Evolutionary conservation across 2,329 filamentous ascomycete species (phyloP).

Genomic region (Colletotrichum sp.): DNA sequence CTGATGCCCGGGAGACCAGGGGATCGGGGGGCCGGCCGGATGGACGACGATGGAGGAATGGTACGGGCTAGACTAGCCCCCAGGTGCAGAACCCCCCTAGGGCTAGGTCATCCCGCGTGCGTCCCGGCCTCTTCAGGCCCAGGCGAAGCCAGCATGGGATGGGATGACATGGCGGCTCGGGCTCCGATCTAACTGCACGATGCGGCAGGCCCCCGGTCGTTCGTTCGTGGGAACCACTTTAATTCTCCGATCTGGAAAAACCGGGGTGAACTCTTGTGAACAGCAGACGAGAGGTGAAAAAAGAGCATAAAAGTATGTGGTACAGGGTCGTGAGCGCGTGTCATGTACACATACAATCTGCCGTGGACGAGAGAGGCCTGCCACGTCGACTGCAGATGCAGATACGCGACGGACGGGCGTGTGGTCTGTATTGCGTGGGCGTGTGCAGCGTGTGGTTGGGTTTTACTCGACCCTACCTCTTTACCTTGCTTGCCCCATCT

Average conservation of each 20-base stretch:
- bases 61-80: background rate
- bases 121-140: background rate
- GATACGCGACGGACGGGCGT: constrained; percentile 11
- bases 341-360: constrained; percentile 2
- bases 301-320: background rate
- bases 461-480: background rate
- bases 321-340: background rate
- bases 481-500: background rate
- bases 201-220: constrained; percentile 17
- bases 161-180: constrained; percentile 19
- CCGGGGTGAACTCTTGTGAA: background rate
- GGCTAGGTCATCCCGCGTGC: background rate
- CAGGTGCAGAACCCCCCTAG: background rate
- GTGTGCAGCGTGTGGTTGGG: constrained; percentile 1
- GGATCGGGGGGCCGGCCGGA: constrained; percentile 5
- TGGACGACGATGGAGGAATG: background rate
- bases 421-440: background rate
- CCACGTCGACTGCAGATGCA: constrained; percentile 20
- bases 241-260: constrained; percentile 19
- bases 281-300: background rate
- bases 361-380: background rate
- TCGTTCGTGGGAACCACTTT: constrained; percentile 16
- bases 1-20: background rate
- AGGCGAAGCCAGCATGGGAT: background rate
- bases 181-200: constrained; percentile 21